Evolutionary conservation across 192 early-diverging fungal genomes (phyloP).

Genomic region (Backusella mclennaniae): DNA sequence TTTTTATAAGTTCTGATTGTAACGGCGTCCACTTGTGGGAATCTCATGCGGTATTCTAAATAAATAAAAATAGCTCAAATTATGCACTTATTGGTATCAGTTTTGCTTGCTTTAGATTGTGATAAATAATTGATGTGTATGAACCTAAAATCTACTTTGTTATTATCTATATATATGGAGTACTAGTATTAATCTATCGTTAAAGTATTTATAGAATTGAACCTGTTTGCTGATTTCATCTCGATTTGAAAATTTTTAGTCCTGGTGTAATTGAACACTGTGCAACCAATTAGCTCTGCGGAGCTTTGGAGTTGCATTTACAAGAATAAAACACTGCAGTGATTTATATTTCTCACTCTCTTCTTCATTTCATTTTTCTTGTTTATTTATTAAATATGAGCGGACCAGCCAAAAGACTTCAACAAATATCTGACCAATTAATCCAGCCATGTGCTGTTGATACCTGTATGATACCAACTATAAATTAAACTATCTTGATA

Average conservation of each 20-base stretch:
- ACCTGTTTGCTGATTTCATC: neutral
- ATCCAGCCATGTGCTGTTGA: neutral
- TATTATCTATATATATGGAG: no score
- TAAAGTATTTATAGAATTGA: neutral
- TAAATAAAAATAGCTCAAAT: neutral
- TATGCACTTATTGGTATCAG: neutral
- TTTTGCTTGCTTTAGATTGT: neutral
- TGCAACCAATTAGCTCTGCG: neutral
- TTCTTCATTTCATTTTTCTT: neutral
- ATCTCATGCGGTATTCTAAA: neutral
- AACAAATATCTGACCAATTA: neutral
- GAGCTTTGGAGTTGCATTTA: neutral
- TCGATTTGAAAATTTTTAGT: neutral
- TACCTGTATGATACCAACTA: neutral
- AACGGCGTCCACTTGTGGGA: neutral
- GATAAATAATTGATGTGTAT: neutral
- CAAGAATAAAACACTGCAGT: neutral
- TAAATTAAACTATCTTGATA: no score
- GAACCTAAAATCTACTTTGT: no score
- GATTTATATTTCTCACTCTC: neutral
- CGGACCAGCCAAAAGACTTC: neutral
- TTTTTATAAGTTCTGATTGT: neutral
- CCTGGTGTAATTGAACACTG: neutral
- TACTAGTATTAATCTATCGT: neutral
- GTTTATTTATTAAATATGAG: neutral